These are phyloP conservation scores for Aspergillus homomorphus DNA, from an alignment of 495 filamentous ascomycete species.

Conservation along the genomic window DNA sequence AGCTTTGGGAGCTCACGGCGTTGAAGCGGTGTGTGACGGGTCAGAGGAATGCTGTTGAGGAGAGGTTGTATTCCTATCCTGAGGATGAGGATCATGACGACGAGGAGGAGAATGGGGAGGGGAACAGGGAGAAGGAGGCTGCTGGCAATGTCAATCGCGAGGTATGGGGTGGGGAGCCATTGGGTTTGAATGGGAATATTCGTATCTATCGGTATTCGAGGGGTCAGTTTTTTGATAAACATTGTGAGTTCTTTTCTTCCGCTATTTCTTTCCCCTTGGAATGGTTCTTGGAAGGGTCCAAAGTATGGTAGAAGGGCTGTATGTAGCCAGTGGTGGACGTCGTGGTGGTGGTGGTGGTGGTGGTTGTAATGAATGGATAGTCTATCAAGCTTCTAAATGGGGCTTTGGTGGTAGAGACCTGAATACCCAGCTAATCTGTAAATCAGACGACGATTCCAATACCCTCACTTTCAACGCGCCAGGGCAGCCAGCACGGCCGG, in stretches of 20 bases:
- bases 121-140: slow-evolving; percentile 10
- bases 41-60: slow-evolving; percentile 32
- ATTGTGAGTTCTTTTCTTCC: slow-evolving; percentile 58
- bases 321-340: no score
- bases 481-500: slow-evolving; percentile 38
- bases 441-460: slow-evolving; percentile 76
- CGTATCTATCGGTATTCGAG: slow-evolving; percentile 85
- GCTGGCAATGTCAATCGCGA: no score
- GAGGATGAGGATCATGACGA: slow-evolving; percentile 48
- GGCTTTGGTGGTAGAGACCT: not conserved
- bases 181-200: slow-evolving; percentile 89
- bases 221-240: slow-evolving; percentile 85
- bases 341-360: no score
- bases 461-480: slow-evolving; percentile 53
- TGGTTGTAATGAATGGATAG: no score
- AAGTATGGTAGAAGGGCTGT: no score
- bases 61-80: slow-evolving; percentile 42
- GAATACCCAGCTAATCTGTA: slow-evolving; percentile 5
- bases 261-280: not conserved
- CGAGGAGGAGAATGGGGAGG: slow-evolving; percentile 33
- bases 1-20: slow-evolving; percentile 58
- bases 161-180: slow-evolving; percentile 75
- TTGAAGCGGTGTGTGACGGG: slow-evolving; percentile 30
- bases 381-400: no score
- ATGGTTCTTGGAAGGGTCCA: not conserved